Base-by-base conservation (phyloP, 768 basidiomycete species). In the Calocybe indica region DNA sequence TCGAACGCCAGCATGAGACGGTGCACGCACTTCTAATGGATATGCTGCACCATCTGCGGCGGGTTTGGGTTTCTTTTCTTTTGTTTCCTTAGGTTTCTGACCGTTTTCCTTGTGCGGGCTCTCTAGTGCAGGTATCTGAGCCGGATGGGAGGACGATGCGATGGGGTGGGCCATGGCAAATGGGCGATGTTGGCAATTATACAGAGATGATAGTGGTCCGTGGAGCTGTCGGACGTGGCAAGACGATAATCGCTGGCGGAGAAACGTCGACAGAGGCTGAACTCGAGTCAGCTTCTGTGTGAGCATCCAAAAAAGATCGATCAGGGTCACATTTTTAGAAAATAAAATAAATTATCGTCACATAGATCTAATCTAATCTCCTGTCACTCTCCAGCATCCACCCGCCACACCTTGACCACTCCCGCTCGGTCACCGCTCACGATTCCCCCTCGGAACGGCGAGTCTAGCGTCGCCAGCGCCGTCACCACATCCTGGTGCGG, bases 361-460 rank as follows among this genome's bases (percentile, higher is more conserved):
- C 22, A 15, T 40, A 14, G 15, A 35, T 30, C 36, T 37, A 47
- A 46, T 48, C 44, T 49, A 47, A 49, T 52, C 46, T 32, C 34
- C 29, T 52, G 37, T 47, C 54, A 67, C 31, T 78, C 76, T 4
- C 70, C 62, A 39, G 68, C 58, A 14, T 89, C 88, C 14, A 88
- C 78, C 49, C 83, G 75, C 87, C 88, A 98, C 0, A 96, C 87
- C 63, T 96, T 97, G 54, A 98, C 76, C 13, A 84, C 83, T 3
- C 96, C 96, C 14, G 85, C 76, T 40, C 91, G 75, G 62, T 98
- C 95, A 1, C 88, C 95, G 52, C 87, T 92, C n/a, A 97, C 79
- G 40, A 96, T 78, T 1, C 92, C 89, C 22, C 92, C 92, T 46
- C 89, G 78, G 67, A 97, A 97, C 1, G 95, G 92, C 1, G 93